Base-by-base conservation (phyloP, 495 filamentous ascomycete species). In the Penicillium alfredii region DNA sequence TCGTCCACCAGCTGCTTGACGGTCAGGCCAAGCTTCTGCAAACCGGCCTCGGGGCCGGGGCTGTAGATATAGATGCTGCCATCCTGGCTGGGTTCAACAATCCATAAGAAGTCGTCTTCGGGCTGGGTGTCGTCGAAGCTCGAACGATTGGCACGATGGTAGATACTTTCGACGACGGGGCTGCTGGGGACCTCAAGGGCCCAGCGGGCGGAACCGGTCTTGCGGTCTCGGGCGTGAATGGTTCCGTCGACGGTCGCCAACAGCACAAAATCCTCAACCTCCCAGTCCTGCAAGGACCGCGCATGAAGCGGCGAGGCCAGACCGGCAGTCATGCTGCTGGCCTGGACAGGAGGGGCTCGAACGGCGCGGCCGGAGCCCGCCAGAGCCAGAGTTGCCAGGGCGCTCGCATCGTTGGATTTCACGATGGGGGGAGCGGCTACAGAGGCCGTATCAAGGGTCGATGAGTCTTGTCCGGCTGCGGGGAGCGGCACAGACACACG, bases 221-320 rank as follows among this genome's bases (percentile, higher is more conserved):
- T 85, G 47, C 92, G 76, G 68, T 96, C 88, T 66, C 80, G 78
- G 55, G 93, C 92, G 72, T 94, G 84, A 60, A 98, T 78, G 44
- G 84, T 84, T 69, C 92, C 92, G 71, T 97, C 87, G 72, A 98
- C 83, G 76, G 93, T 97, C 84, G 93, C 88, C 82, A 98, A 69
- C 71, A 98, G 84, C 61, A 97, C 84, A 79, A 96, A 93, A 69
- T 97, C 89, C 84, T 97, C 90, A 66, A 95, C 88, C 78, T 95
- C 86, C 89, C 88, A 97, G 58, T 96, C 92, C 76, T 93, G 82
- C 74, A 97, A 64, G 64, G 80, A 89, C 78, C 88, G 88, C 87
- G 88, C 88, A 77, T 77, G 66, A 56, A 77, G 78, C 76, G 78
- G 82, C 77, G 84, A 77, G 68, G 82, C 74, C 60, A 89, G 74